Base-by-base conservation (phyloP, 768 basidiomycete species). In the Rhodosporidiobolus sp. region DNA sequence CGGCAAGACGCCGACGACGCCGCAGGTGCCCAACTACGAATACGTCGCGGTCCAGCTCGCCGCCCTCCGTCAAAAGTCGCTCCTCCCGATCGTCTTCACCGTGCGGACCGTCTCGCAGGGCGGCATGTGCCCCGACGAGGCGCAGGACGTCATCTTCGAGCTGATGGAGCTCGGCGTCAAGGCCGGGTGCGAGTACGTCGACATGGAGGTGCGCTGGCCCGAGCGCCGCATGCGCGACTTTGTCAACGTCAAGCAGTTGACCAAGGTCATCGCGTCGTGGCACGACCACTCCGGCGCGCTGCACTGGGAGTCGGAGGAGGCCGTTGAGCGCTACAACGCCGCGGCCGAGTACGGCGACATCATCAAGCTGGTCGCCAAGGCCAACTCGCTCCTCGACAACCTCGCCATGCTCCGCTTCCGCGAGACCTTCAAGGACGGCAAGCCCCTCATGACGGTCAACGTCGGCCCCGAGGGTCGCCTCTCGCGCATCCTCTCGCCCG, bases 401-500 rank as follows among this genome's bases (percentile, higher is more conserved):
- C 86, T 93, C 74, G 83, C 85, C 2, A 84, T 98, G 65, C 86
- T 88, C 64, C 80, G 86, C 17, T 99, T 98, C 79, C 88, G 87
- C 53, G 79, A 84, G 24, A 83, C 84, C 56, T 65, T 80, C 82
- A 38, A 83, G 85, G 81, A 83, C 22, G 81, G 86, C 20, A 95
- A 92, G 79, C 95, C 94, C 4, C 84, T 97, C 78, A 88, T 99
- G 67, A 92, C 94, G 9, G 89, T 98, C 83, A 98, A 97, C 82
- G 94, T 95, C 88, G 86, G 78, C 16, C 54, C 73, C 14, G 76
- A 87, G 59, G 96, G 96, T 20, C 94, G 97, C 80, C 85, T 97
- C 79, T 94, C 94, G 8, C 86, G 96, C 38, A 86, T 97, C 63
- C 84, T 96, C 70, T 95, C 95, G 81, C 81, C 84, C 11, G 89